These are phyloP conservation scores for Pseudogymnoascus sp. DNA, from an alignment of 2,329 filamentous ascomycete species.

Conservation along the genomic window DNA sequence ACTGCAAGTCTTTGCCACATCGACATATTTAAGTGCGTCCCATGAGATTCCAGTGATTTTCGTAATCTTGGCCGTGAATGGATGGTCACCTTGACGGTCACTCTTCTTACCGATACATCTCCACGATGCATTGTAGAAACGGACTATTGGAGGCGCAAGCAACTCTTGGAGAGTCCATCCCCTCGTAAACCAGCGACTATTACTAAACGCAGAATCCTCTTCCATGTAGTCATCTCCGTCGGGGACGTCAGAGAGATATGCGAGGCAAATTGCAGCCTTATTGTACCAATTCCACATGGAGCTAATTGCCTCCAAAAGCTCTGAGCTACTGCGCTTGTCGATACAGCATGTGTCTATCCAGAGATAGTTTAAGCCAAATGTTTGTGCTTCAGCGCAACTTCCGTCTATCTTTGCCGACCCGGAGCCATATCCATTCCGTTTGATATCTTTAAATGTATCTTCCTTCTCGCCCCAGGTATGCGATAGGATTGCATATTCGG, in stretches of 20 bases:
- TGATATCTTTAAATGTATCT: conserved; percentile 33
- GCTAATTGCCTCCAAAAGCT: conserved; percentile 12
- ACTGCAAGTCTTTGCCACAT: background rate
- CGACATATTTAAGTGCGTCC: background rate
- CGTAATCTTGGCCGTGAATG: background rate
- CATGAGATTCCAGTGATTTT: background rate
- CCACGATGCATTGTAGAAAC: conserved; percentile 11
- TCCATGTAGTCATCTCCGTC: background rate
- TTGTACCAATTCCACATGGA: conserved; percentile 12
- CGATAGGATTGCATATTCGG: conserved; percentile 19
- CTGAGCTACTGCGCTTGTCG: conserved; percentile 11
- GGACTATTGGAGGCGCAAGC: conserved; percentile 10
- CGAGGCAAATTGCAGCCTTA: conserved; percentile 4
- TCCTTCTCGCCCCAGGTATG: conserved; percentile 24
- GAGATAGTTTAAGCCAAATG: background rate
- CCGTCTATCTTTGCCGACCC: background rate
- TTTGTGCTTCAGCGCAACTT: background rate
- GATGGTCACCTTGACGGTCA: background rate
- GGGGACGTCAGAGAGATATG: conserved; percentile 11
- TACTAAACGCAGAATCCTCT: background rate
- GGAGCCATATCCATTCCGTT: background rate
- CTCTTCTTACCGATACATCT: background rate
- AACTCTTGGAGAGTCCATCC: conserved; percentile 17
- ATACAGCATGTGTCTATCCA: conserved; percentile 13
- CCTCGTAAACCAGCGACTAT: conserved; percentile 14